Conservation (phyloP, 306 rosid species). For the Coriaria nepalensis region DNA sequence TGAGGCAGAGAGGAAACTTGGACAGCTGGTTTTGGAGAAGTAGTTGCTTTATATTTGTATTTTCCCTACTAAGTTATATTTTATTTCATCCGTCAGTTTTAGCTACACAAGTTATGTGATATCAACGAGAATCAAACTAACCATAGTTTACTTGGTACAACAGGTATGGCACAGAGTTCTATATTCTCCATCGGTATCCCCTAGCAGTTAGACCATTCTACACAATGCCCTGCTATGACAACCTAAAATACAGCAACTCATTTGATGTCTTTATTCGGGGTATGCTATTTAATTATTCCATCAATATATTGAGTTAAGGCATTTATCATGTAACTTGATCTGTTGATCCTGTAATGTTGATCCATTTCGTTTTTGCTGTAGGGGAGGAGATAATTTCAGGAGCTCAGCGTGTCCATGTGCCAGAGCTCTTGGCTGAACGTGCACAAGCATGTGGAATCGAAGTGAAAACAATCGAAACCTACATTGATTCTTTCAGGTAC, state of each 20-base stretch:
- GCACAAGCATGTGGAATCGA: constrained; percentile 76
- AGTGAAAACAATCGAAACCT: constrained; percentile 52
- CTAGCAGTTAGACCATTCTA: constrained; percentile 85
- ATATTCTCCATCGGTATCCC: constrained; percentile 81
- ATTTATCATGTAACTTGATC: neutral
- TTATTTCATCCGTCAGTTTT: neutral
- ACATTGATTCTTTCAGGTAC: constrained; percentile 87
- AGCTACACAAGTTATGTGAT: neutral
- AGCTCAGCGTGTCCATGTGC: constrained; percentile 77
- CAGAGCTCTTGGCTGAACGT: constrained; percentile 62
- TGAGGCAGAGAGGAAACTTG: constrained; percentile 73
- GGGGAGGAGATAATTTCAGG: constrained; percentile 99
- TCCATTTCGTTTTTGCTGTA: neutral
- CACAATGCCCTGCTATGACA: constrained; percentile 88
- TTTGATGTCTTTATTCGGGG: constrained; percentile 96
- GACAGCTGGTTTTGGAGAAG: constrained; percentile 76
- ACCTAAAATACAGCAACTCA: constrained; percentile 65
- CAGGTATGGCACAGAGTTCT: constrained; percentile 91
- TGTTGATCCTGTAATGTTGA: neutral
- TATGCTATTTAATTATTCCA: constrained; percentile 16
- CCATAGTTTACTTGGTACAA: constrained; percentile 3
- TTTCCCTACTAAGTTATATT: neutral
- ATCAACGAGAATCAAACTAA: neutral
- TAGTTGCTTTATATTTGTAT: constrained; percentile 17
- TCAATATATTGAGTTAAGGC: neutral